Percentiles rank a stretch among this genome's conserved stretches.
phyloP scores from a whole-genome alignment of 208 protist genomes.

The Leishmania lainsoni region DNA sequence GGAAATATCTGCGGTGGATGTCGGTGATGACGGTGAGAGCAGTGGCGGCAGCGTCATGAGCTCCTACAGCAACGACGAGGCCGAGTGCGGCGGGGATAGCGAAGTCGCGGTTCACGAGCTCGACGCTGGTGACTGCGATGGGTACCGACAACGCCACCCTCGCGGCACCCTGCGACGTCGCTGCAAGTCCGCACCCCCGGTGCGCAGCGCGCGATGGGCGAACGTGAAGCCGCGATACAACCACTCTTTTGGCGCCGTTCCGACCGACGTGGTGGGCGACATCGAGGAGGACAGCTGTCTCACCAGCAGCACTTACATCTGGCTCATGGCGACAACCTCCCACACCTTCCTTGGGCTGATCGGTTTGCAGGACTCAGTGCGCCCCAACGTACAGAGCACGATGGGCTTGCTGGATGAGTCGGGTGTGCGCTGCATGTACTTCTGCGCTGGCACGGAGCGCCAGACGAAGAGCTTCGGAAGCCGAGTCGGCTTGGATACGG shows the following conservation, averaged over 20 bases:
- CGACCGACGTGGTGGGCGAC: conserved; percentile 31
- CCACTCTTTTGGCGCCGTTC: conserved; percentile 43
- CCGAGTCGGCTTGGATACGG: conserved; percentile 92
- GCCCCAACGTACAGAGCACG: conserved; percentile 74
- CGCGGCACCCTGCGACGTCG: conserved; percentile 4
- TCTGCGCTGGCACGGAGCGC: conserved; percentile 80
- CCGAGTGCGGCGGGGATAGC: not conserved
- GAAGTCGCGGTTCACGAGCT: not conserved
- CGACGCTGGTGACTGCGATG: not conserved
- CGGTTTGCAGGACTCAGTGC: conserved; percentile 87
- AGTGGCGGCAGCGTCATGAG: not conserved
- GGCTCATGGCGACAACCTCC: conserved; percentile 65
- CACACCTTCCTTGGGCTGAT: conserved; percentile 92
- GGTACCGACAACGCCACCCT: not conserved
- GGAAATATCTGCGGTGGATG: not conserved
- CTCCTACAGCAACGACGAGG: not conserved
- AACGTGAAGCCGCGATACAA: conserved; percentile 22
- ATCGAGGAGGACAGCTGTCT: conserved; percentile 66
- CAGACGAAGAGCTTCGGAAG: conserved; percentile 92
- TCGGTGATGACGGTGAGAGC: not conserved
- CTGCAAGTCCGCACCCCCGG: conserved; percentile 27
- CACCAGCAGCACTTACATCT: conserved; percentile 55
- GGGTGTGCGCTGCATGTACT: conserved; percentile 95
- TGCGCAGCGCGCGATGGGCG: conserved; percentile 27
- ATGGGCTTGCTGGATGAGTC: conserved; percentile 83